Evolutionary conservation across 768 basidiomycete species (phyloP), one percentile per base, ranked within the genome.

Genomic region (Auricularia cornea): DNA sequence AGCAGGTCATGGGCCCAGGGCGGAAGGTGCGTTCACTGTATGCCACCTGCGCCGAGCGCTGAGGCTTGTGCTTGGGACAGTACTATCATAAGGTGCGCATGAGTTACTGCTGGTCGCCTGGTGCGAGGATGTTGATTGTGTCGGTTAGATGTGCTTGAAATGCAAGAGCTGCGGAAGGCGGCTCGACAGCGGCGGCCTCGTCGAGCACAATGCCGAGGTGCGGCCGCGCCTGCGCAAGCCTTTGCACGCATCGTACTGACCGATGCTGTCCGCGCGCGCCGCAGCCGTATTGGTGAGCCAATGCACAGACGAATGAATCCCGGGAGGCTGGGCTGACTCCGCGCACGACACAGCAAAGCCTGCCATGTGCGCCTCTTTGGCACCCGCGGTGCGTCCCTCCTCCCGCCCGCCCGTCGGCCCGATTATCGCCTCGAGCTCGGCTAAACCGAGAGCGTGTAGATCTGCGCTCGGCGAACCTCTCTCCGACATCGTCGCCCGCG

Each of bases 171-270:
- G 93, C 72, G 83, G 80, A 69, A 92, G 90, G 72, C 79, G 90
- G 38, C 79, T 95, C 16, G 92, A 93, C 70, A 90, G 92, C 0
- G 76, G 83, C 62, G 83, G 83, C 23, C 78, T 95, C 28, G 77
- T 93, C 6, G 93, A 95, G 72, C 93, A 95, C 71, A 84, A 94
- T 69, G 81, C 88, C 70, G 78, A 90, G 81, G 92, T 90, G 66
- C 62, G 84, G 71, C 28, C n/a, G n/a, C n/a, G n/a, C n/a, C n/a
- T 8, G 57, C 62, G 60, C 29, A 1, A 10, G 35, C 10, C 35
- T 38, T 38, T 8, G 10, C 44, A 31, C 11, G 38, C 41, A 60
- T 51, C 38, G 32, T 59, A 61, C 62, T 59, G 59, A 20, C 26
- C 60, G 10, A 23, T 16, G 23, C 54, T 26, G 54, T 40, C 60